Evolutionary conservation across 345 rosid genomes (phyloP), one percentile per base, ranked within the genome.

Genomic region (Pelargonium nanum): DNA sequence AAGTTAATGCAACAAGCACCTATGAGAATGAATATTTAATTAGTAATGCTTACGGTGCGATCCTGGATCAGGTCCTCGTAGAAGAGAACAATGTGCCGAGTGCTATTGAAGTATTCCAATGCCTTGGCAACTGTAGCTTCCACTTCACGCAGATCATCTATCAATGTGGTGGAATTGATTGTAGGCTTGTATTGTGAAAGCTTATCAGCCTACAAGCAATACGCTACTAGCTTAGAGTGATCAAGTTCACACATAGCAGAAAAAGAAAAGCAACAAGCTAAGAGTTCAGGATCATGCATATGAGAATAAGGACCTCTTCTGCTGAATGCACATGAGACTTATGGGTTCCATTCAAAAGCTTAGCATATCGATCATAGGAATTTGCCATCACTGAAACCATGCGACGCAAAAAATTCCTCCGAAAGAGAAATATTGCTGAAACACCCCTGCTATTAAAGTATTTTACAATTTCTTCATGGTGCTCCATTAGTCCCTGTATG

Each of bases 271-370:
- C 9, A 22, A 53, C 28, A 40, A 48, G 55, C 12, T 15, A 56
- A 53, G 57, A 22, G 30, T 26, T 21, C 6, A 10, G 8, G 32
- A 21, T 25, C 24, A 17, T 4, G 22, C 22, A 30, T 15, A 40
- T 19, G n/a, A 22, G 24, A 61, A 60, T 52, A 58, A 24, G 25
- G 12, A 93, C 99, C 97, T 93, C 99, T 75, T 83, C 77, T 8
- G 26, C 61, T n/a, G 94, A 87, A 79, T 93, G 99, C 68, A 93
- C 99, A 73, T 93, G 99, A 72, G 99, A 85, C 77, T 87, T 87
- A 68, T 93, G 99, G 59, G 88, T 87, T 58, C 99, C 99, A 72
- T 93, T 89, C 78, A 93, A 76, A 58, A 84, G 70, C 81, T 87
- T 93, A 53, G 97, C 97, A 54, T 75, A 57, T 24, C 85, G 89